A percentile compares a stretch with the other conserved stretches of the same genome.
These are phyloP conservation scores for Rhizomucor pusillus DNA, from an alignment of 371 early-diverging fungal genomes.

Conservation along the genomic window DNA sequence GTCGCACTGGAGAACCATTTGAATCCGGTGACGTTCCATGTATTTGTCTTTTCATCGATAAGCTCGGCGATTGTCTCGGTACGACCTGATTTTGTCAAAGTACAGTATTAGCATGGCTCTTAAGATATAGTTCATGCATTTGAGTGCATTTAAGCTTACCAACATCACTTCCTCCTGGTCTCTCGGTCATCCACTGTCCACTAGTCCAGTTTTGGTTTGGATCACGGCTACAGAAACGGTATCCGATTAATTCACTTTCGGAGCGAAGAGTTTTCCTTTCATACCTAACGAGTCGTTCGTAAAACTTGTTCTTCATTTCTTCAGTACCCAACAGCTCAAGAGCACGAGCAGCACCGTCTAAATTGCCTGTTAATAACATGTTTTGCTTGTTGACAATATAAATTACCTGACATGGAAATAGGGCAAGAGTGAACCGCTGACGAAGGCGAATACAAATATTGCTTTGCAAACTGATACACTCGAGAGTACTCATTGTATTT, in stretches of 20 bases:
- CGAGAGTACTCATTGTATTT: slow-evolving; percentile 49
- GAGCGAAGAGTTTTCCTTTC: too few relatives aligned
- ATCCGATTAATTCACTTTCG: too few relatives aligned
- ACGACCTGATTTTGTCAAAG: slow-evolving; percentile 2
- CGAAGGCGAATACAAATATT: slow-evolving; percentile 56
- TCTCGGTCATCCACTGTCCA: slow-evolving; percentile 81
- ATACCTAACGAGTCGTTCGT: neutral
- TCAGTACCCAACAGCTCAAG: slow-evolving; percentile 52
- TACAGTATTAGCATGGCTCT: neutral
- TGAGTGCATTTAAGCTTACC: too few relatives aligned
- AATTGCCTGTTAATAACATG: too few relatives aligned
- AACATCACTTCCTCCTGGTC: slow-evolving; percentile 68
- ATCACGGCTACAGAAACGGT: slow-evolving; percentile 39
- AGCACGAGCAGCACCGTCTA: slow-evolving; percentile 64
- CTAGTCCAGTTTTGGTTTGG: slow-evolving; percentile 58
- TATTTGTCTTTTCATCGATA: slow-evolving; percentile 28
- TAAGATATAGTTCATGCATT: too few relatives aligned
- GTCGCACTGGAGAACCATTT: slow-evolving; percentile 78
- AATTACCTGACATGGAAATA: slow-evolving; percentile 62
- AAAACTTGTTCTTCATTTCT: slow-evolving; percentile 48
- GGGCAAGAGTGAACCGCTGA: slow-evolving; percentile 63
- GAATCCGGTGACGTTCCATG: slow-evolving; percentile 61
- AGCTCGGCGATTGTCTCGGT: slow-evolving; percentile 56
- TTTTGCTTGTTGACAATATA: too few relatives aligned
- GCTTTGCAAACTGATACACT: slow-evolving; percentile 66